These are phyloP conservation scores for Lojkania enalia DNA, from an alignment of 2,329 filamentous ascomycete genomes.

Conservation along the genomic window DNA sequence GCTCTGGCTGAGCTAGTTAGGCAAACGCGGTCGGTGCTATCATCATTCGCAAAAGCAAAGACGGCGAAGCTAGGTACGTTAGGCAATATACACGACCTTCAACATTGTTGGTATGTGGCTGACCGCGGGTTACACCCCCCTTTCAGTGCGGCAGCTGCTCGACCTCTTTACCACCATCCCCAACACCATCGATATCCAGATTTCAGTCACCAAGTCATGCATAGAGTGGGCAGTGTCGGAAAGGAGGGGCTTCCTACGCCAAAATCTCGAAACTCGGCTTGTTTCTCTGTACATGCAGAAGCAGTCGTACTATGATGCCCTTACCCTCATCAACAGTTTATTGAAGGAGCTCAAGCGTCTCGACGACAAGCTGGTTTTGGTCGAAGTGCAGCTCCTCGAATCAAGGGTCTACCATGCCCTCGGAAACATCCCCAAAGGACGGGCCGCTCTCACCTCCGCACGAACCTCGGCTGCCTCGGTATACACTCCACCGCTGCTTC, in stretches of 20 bases:
- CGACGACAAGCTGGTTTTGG: constrained; percentile 96
- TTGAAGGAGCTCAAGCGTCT: constrained; percentile 96
- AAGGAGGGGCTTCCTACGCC: constrained; percentile 91
- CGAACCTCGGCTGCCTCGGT: constrained; percentile 95
- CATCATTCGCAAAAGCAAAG: constrained; percentile 98
- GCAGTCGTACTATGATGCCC: constrained; percentile 94
- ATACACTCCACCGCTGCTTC: constrained; percentile 92
- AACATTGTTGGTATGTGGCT: neutral
- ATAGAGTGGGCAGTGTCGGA: constrained; percentile 99
- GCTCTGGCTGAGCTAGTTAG: constrained; percentile 89
- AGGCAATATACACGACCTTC: constrained; percentile 1
- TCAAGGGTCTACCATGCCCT: constrained; percentile 96
- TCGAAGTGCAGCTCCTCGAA: constrained; percentile 96
- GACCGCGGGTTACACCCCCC: neutral
- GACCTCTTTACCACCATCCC: constrained; percentile 94
- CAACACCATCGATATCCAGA: constrained; percentile 91
- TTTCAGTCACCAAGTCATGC: constrained; percentile 94
- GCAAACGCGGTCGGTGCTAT: constrained; percentile 86
- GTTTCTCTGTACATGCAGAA: constrained; percentile 96
- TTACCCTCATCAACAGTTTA: constrained; percentile 94
- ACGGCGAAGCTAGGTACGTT: constrained; percentile 90
- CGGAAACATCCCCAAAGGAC: constrained; percentile 93
- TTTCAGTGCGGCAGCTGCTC: constrained; percentile 89
- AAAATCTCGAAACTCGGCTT: constrained; percentile 95
- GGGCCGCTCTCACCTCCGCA: constrained; percentile 90